Evolutionary conservation across 352 stramenopile genomes (phyloP), one percentile per base, ranked within the genome.

Genomic region (Phytophthora pisi): DNA sequence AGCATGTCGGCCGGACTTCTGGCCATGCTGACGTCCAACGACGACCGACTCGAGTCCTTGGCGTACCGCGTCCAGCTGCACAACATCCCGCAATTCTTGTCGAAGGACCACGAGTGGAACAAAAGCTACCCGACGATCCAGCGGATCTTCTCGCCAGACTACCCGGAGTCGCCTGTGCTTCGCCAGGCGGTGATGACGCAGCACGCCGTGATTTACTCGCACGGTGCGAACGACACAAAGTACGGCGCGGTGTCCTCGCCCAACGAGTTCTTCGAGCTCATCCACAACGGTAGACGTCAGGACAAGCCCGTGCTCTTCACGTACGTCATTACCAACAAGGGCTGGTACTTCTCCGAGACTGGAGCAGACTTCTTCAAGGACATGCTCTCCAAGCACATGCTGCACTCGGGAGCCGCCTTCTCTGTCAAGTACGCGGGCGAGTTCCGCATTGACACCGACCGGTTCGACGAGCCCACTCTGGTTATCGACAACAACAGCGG

Each of bases 401-500:
- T 75, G 64, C 68, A 75, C 53, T 72, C 63, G 0, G 57, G 68
- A 0, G 68, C 63, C 2, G 57, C 55, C 2, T 72, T 75, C 40
- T 75, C 64, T 4, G 68, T 75, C 51, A 74, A 56, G 23, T 76
- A 76, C 11, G 69, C 70, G 4, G 70, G 70, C 13, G 71, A 78
- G 43, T 78, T 78, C 51, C 63, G 54, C 34, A 55, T 78, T 2
- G 50, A 75, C 24, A 57, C 34, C 15, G 26, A 51, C 7, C 13
- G n/a, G 10, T 52, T 62, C 6, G 46, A 59, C 16, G 63, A 61
- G 0, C 26, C 42, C 18, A 78, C 70, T 23, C 67, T 78, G 2
- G 38, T 78, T 10, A 72, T 78, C 20, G 71, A 78, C 67, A 78
- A 78, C 55, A 70, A 78, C 30, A 78, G 71, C 46, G 67, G 71